These are phyloP conservation scores for Hyaloscypha hepaticicola DNA, from an alignment of 495 filamentous ascomycete genomes.

Conservation along the genomic window DNA sequence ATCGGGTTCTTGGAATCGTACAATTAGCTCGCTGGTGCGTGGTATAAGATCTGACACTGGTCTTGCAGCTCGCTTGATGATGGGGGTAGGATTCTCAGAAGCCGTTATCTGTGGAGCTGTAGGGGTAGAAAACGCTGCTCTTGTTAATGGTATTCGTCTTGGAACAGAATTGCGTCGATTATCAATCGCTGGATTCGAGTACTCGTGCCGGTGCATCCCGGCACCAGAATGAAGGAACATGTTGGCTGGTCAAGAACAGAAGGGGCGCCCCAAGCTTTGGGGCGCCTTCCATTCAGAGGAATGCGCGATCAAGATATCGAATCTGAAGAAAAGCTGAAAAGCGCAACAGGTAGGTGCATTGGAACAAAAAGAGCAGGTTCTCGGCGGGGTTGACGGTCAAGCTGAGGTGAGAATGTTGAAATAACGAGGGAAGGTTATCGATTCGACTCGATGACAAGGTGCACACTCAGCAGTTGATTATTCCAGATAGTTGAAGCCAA, in stretches of 20 bases:
- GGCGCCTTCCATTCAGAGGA: constrained; percentile 22
- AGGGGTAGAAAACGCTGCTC: constrained; percentile 32
- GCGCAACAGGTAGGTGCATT: constrained; percentile 3
- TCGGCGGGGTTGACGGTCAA: constrained; percentile 17
- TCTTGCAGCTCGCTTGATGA: constrained; percentile 18
- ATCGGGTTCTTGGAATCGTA: constrained; percentile 29
- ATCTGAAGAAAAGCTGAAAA: background rate
- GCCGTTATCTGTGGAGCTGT: constrained; percentile 16
- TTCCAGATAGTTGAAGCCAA: background rate
- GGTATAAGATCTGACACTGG: constrained; percentile 25
- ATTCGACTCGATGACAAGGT: background rate
- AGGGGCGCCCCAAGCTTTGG: constrained; percentile 18
- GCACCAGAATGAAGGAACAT: constrained; percentile 32
- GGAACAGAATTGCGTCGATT: constrained; percentile 19
- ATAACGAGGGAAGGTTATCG: background rate
- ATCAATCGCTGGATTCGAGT: constrained; percentile 13
- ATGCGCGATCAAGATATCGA: background rate
- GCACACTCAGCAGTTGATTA: constrained; percentile 5
- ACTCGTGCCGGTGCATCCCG: constrained; percentile 30
- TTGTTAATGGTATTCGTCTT: constrained; percentile 24
- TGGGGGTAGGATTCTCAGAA: constrained; percentile 23
- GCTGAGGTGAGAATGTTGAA: constrained; percentile 16
- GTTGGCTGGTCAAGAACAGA: constrained; percentile 12
- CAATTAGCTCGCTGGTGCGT: constrained; percentile 18
- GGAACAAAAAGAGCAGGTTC: constrained; percentile 1